Base-by-base conservation (phyloP, 2,329 filamentous ascomycete genomes). In the Xylaria sp. region DNA sequence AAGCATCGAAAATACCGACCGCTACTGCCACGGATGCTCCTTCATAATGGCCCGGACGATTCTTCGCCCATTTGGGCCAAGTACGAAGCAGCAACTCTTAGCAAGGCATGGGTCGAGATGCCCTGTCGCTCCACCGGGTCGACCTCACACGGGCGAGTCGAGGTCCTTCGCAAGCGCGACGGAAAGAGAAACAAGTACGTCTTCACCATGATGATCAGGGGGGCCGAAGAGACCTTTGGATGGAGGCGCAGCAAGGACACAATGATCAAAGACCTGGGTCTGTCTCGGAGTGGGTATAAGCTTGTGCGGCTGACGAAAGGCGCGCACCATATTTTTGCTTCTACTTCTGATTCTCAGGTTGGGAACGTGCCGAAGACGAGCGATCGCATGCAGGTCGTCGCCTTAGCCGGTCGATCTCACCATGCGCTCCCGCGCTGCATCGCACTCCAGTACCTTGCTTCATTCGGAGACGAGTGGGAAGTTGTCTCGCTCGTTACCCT, bases 381-480 rank as follows among this genome's bases (percentile, higher is more conserved):
- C 15, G 67, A 69, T 25, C 51, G 33, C 3, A 60, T 60, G 62
- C 61, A 70, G 52, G 55, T 70, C 48, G 67, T 70, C 48, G 70
- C 70, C 25, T 23, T 57, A 20, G 68, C 61, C 4, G 62, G 55
- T 12, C 23, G 43, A n/a, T 62, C 68, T 51, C 63, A 60, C 23
- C 49, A 15, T 28, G 7, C 8, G 10, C 1, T 64, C 7, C 63
- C 58, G 13, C 70, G 66, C 13, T 25, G 46, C 41, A 55, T 66
- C 23, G 62, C 48, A 0, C 60, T 63, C 36, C 36, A 36, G 13
- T 66, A 49, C 43, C 25, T 67, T 31, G n/a, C 36, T 41, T 56
- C 63, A 7, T 68, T 70, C 25, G 52, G 68, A 36, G 55, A 71
- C 15, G 66, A 72, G 58, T 70, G 41, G 60, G 68, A 70, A 23